These are phyloP conservation scores for Pleurotus tuoliensis DNA, from an alignment of 768 basidiomycete genomes.

Conservation along the genomic window DNA sequence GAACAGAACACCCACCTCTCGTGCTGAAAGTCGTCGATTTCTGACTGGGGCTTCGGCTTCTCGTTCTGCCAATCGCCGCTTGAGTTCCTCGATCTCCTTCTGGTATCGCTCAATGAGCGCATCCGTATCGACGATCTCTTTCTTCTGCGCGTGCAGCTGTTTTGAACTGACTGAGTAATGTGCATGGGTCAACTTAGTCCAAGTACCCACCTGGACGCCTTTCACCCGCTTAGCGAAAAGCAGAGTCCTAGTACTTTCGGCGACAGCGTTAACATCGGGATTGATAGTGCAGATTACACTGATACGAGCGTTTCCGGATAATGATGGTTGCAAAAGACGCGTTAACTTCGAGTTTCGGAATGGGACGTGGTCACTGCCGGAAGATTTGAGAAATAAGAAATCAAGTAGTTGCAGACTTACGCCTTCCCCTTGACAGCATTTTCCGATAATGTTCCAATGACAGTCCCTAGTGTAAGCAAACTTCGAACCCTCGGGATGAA, in stretches of 20 bases:
- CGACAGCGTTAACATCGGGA: conserved; percentile 71
- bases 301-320: conserved; percentile 93
- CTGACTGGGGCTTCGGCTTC: conserved; percentile 58
- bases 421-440: conserved; percentile 74
- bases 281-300: conserved; percentile 96
- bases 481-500: conserved; percentile 30
- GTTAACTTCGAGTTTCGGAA: conserved; percentile 96
- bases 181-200: too few relatives aligned
- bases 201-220: conserved; percentile 63
- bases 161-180: background rate
- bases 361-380: conserved; percentile 77
- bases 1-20: conserved; percentile 32
- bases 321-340: conserved; percentile 88
- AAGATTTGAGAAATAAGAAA: background rate
- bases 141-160: conserved; percentile 83
- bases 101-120: conserved; percentile 92
- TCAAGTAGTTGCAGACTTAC: conserved; percentile 28
- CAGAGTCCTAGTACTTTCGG: conserved; percentile 85
- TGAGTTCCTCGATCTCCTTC: conserved; percentile 91
- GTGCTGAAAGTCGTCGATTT: conserved; percentile 45
- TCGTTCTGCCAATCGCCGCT: conserved; percentile 62
- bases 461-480: conserved; percentile 86
- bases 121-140: conserved; percentile 90
- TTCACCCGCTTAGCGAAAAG: conserved; percentile 91
- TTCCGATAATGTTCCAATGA: conserved; percentile 89